A percentile compares a stretch with the other conserved stretches of the same genome.
Evolutionary conservation across 164 flowering plant species (phyloP).

Genomic region (Hamamelis virginiana): DNA sequence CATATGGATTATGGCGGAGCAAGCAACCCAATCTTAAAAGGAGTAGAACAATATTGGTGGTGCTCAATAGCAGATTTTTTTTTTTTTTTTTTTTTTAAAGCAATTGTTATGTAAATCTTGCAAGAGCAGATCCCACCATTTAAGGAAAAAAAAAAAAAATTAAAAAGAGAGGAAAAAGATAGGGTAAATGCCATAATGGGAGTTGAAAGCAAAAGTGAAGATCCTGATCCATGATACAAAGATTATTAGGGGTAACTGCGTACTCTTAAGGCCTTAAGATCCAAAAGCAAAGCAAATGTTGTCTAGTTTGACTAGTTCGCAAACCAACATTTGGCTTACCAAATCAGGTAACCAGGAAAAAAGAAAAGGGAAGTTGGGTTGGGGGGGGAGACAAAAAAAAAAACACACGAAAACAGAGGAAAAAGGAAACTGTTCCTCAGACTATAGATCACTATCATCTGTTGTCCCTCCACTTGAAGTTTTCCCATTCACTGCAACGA

Average conservation of each 20-base stretch:
- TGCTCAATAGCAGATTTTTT: too few species aligned
- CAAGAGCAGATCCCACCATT: too few species aligned
- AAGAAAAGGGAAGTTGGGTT: neutral
- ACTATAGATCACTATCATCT: constrained; percentile 46
- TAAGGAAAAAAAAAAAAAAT: too few species aligned
- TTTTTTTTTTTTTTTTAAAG: too few species aligned
- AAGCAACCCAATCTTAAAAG: too few species aligned
- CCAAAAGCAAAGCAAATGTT: neutral
- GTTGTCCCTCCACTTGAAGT: constrained; percentile 33
- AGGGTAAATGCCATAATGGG: too few species aligned
- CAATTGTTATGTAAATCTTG: too few species aligned
- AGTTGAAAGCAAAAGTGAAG: too few species aligned
- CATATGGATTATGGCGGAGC: too few species aligned
- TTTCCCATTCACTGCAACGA: constrained; percentile 81
- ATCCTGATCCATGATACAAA: neutral
- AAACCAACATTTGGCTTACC: neutral
- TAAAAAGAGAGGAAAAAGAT: too few species aligned
- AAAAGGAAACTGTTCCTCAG: neutral
- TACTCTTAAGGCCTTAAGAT: neutral
- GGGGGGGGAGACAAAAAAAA: too few species aligned
- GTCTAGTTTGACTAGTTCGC: neutral
- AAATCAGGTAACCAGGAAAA: neutral
- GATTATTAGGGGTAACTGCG: neutral
- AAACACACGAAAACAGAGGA: neutral
- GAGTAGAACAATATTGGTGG: too few species aligned